Percentiles rank a stretch among this genome's conserved stretches.
Evolutionary conservation across 2,329 filamentous ascomycete genomes (phyloP).

Genomic region (Xylariaceae sp.): DNA sequence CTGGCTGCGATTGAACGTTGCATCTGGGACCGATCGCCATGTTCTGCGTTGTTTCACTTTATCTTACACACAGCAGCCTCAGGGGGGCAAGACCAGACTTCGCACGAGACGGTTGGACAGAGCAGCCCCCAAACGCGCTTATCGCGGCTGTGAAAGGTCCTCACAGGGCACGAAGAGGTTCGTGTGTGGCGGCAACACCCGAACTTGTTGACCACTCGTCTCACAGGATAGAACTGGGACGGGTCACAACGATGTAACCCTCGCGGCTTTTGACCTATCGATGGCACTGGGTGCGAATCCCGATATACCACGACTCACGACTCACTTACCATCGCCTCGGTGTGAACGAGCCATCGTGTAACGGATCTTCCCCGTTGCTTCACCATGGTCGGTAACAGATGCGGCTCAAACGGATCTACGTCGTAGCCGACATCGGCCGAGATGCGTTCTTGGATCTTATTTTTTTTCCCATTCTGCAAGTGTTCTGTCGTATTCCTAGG

Average conservation of each 20-base stretch:
- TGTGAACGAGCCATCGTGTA: slow-evolving; percentile 5
- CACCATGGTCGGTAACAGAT: not conserved
- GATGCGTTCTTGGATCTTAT: not conserved
- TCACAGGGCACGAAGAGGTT: slow-evolving; percentile 14
- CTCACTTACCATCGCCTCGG: slow-evolving; percentile 9
- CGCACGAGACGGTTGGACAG: slow-evolving; percentile 8
- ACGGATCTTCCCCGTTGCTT: not conserved
- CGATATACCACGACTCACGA: not conserved
- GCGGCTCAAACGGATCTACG: slow-evolving; percentile 2
- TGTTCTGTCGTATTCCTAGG: not conserved
- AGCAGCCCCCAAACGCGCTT: slow-evolving; percentile 22
- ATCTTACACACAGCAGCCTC: slow-evolving; percentile 15
- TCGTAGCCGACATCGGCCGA: not conserved
- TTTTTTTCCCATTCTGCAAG: not conserved
- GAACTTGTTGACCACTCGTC: slow-evolving; percentile 10
- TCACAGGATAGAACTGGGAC: not conserved
- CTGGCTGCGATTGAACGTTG: slow-evolving; percentile 15
- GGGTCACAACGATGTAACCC: slow-evolving; percentile 1
- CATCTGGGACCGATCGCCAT: slow-evolving; percentile 4
- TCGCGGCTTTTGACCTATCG: not conserved
- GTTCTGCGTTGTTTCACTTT: slow-evolving; percentile 6
- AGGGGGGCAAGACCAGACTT: slow-evolving; percentile 16
- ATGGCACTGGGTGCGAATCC: not conserved
- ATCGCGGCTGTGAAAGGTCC: slow-evolving; percentile 21
- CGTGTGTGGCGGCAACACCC: slow-evolving; percentile 10